Evolutionary conservation across 176 grass and related monocot genomes (phyloP).

Genomic region (Hyparrhenia diplandra): DNA sequence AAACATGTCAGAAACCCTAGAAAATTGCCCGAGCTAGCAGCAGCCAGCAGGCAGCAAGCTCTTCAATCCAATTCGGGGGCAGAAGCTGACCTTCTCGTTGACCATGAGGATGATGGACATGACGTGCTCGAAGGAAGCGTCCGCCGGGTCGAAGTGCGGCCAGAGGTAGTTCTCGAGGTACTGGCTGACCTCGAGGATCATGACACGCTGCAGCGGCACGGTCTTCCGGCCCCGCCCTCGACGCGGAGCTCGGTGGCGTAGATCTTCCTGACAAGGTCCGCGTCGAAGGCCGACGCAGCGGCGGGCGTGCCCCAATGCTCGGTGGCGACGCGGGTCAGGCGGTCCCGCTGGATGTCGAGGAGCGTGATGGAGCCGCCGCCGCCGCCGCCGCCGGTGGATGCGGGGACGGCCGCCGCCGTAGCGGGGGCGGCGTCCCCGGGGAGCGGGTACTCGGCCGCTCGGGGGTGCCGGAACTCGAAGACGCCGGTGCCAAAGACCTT

Average conservation of each 20-base stretch:
- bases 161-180: conserved; percentile 99
- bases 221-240: conserved; percentile 60
- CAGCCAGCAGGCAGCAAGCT: neutral
- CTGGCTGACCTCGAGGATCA: conserved; percentile 98
- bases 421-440: conserved; percentile 11
- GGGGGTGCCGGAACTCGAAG: conserved; percentile 93
- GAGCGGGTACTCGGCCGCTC: conserved; percentile 78
- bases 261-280: conserved; percentile 79
- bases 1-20: conserved; percentile 40
- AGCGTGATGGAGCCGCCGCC: conserved; percentile 68
- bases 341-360: conserved; percentile 88
- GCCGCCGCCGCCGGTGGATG: conserved; percentile 35
- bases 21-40: neutral
- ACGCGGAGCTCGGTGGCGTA: conserved; percentile 67
- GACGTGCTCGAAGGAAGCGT: conserved; percentile 76
- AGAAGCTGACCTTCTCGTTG: conserved; percentile 72
- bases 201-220: conserved; percentile 84
- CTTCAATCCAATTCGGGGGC: neutral
- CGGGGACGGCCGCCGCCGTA: conserved; percentile 29
- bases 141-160: conserved; percentile 70
- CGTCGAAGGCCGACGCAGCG: conserved; percentile 42
- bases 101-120: conserved; percentile 99
- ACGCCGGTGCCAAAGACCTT: conserved; percentile 90
- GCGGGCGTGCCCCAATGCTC: conserved; percentile 61
- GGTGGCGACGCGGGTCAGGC: conserved; percentile 64